Evolutionary conservation across 192 early-diverging fungal genomes (phyloP).

Genomic region (Podila horticola): DNA sequence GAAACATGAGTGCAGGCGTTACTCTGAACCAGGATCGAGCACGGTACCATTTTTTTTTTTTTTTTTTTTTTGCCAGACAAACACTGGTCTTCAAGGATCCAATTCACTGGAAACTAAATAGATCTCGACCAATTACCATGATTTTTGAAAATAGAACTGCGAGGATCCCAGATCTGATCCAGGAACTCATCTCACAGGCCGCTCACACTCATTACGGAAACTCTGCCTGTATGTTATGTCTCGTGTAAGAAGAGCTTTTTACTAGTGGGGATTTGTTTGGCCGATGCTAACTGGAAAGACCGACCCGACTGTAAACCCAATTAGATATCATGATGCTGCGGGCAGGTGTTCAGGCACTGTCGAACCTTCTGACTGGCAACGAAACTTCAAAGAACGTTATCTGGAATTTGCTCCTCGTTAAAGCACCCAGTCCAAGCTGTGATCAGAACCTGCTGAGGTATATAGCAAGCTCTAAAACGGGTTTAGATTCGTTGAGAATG

Average conservation of each 20-base stretch:
- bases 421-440: constrained; percentile 21
- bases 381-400: constrained; percentile 24
- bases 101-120: neutral
- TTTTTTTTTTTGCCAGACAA: neutral
- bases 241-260: neutral
- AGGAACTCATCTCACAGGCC: constrained; percentile 35
- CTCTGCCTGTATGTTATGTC: constrained; percentile 11
- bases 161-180: constrained; percentile 9
- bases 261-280: neutral
- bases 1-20: constrained; percentile 28
- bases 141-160: constrained; percentile 2
- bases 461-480: neutral
- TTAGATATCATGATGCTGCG: constrained; percentile 51
- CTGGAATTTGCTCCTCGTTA: constrained; percentile 48
- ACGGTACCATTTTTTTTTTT: constrained; percentile 6
- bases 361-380: constrained; percentile 58
- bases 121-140: too few species aligned
- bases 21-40: constrained; percentile 33
- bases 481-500: neutral
- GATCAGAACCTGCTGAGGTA: constrained; percentile 34
- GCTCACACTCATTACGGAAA: constrained; percentile 51
- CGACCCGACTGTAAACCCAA: neutral
- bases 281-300: too few species aligned
- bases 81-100: too few species aligned
- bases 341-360: constrained; percentile 58